These are phyloP conservation scores for Populus nigra DNA, from an alignment of 345 rosid genomes.

Conservation along the genomic window DNA sequence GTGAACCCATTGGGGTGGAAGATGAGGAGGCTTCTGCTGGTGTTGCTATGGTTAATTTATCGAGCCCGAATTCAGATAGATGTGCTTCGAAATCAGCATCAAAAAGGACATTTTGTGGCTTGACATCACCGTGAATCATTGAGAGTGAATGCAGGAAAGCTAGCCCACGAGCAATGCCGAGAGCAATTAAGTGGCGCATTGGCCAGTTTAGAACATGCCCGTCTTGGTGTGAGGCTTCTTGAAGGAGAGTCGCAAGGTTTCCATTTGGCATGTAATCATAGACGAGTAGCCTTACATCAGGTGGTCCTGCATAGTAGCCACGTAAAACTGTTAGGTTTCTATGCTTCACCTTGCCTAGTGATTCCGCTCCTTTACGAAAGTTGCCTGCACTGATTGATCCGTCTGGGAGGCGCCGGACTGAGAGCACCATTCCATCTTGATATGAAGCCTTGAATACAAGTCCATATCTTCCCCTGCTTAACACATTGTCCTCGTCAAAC, in stretches of 20 bases:
- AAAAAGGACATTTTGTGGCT: constrained; percentile 86
- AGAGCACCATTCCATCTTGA: constrained; percentile 87
- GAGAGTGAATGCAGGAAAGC: constrained; percentile 76
- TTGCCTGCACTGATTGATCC: constrained; percentile 61
- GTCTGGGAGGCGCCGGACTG: constrained; percentile 67
- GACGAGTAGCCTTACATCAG: constrained; percentile 72
- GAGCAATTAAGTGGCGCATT: constrained; percentile 96
- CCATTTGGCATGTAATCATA: constrained; percentile 98
- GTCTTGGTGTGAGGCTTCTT: constrained; percentile 96
- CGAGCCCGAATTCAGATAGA: constrained; percentile 81
- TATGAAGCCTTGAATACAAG: constrained; percentile 83
- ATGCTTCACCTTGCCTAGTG: constrained; percentile 80
- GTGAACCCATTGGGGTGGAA: constrained; percentile 56
- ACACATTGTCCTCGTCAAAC: constrained; percentile 90
- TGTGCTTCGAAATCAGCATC: constrained; percentile 98
- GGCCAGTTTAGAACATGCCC: constrained; percentile 99
- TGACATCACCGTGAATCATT: constrained; percentile 83
- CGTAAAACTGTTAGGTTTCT: constrained; percentile 82
- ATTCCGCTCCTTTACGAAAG: constrained; percentile 84
- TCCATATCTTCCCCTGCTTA: constrained; percentile 70
- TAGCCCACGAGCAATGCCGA: constrained; percentile 87
- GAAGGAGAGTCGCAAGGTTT: constrained; percentile 84
- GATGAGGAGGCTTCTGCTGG: constrained; percentile 57
- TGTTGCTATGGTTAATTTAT: constrained; percentile 45
- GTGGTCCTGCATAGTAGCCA: constrained; percentile 83